phyloP scores from a whole-genome alignment of 1,139 yeast species.

The Kluyveromyces marxianus region DNA sequence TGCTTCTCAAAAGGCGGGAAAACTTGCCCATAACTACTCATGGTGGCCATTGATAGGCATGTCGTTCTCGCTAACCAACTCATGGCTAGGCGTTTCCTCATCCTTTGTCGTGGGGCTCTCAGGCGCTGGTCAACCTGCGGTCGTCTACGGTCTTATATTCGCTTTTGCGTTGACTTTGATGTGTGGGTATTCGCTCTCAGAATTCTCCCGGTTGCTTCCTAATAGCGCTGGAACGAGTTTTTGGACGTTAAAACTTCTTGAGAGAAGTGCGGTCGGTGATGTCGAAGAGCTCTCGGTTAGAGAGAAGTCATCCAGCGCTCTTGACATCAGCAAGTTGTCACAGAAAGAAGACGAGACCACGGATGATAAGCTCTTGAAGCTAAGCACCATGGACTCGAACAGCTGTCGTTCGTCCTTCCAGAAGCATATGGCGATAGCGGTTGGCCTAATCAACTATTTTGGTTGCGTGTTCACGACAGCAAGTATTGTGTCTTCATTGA shows the following conservation, averaged over 20 bases:
- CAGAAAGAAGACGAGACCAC: neutral
- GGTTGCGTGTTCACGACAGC: slow-evolving; percentile 52
- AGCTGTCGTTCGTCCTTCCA: slow-evolving; percentile 38
- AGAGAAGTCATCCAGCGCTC: neutral
- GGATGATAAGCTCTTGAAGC: slow-evolving; percentile 4
- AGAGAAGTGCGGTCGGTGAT: slow-evolving; percentile 22
- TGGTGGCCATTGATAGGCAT: slow-evolving; percentile 47
- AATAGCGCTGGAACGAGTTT: slow-evolving; percentile 55
- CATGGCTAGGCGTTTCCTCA: slow-evolving; percentile 47
- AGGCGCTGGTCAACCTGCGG: slow-evolving; percentile 44
- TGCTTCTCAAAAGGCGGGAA: slow-evolving; percentile 10
- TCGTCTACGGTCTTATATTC: slow-evolving; percentile 43
- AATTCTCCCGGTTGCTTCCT: slow-evolving; percentile 48
- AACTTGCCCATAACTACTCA: slow-evolving; percentile 44
- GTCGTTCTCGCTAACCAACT: slow-evolving; percentile 45
- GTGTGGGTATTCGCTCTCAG: slow-evolving; percentile 43
- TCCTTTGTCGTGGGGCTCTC: slow-evolving; percentile 41
- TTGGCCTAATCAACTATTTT: slow-evolving; percentile 27
- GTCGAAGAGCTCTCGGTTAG: neutral
- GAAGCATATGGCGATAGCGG: slow-evolving; percentile 9
- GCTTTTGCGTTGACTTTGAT: slow-evolving; percentile 42
- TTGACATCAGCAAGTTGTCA: neutral
- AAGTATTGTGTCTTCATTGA: slow-evolving; percentile 45
- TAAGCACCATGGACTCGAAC: slow-evolving; percentile 5
- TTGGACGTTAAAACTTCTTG: slow-evolving; percentile 52